Percentiles rank a stretch among this genome's conserved stretches.
Conservation (phyloP, 176 grass and related monocot genomes). For the Oryza australiensis region DNA sequence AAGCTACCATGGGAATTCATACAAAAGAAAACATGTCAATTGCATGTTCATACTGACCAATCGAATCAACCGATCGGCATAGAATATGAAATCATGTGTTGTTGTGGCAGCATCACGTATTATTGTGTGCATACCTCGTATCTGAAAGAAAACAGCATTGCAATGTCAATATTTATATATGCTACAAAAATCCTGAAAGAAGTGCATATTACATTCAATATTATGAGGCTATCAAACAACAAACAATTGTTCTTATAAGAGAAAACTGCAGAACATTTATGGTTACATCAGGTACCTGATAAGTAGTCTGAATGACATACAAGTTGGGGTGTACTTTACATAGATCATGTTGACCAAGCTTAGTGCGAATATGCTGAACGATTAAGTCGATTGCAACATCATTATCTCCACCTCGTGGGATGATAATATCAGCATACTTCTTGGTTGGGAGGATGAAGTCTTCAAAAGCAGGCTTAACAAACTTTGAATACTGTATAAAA, state of each 20-base stretch:
- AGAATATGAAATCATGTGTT: constrained; percentile 98
- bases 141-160: constrained; percentile 53
- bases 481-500: constrained; percentile 81
- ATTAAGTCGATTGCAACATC: constrained; percentile 73
- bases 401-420: constrained; percentile 68
- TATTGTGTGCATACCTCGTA: constrained; percentile 97
- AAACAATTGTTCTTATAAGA: not conserved
- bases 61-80: constrained; percentile 81
- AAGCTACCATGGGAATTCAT: constrained; percentile 31
- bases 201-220: not conserved
- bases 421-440: constrained; percentile 90
- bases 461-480: constrained; percentile 99
- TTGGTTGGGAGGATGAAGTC: constrained; percentile 98
- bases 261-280: constrained; percentile 24
- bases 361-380: constrained; percentile 73
- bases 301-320: constrained; percentile 87
- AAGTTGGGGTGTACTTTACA: constrained; percentile 98
- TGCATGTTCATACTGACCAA: constrained; percentile 65
- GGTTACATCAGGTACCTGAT: constrained; percentile 68
- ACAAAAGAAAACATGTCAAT: constrained; percentile 34
- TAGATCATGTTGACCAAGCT: constrained; percentile 82
- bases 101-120: constrained; percentile 94
- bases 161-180: constrained; percentile 31
- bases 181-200: constrained; percentile 1
- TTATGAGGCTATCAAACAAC: constrained; percentile 8